A percentile compares a stretch with the other conserved stretches of the same genome.
These are phyloP conservation scores for Solanum acaule DNA, from an alignment of 257 asterid genomes.

Conservation along the genomic window DNA sequence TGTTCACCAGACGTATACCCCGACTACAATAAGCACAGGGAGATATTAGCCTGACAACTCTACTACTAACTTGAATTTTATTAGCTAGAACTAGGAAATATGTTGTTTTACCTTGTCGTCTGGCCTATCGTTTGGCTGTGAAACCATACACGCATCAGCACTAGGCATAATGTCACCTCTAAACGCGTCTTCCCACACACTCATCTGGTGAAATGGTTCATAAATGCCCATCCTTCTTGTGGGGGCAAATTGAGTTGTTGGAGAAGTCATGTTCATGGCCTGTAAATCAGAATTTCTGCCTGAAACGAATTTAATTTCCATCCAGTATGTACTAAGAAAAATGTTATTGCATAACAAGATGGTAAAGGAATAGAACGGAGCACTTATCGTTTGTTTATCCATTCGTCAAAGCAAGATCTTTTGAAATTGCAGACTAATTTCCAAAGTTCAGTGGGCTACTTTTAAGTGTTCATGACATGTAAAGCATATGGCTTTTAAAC, in stretches of 20 bases:
- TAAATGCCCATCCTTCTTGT: slow-evolving; percentile 55
- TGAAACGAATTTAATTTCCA: neutral
- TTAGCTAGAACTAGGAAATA: neutral
- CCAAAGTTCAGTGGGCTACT: neutral
- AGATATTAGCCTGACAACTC: neutral
- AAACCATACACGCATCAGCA: slow-evolving; percentile 25
- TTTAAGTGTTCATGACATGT: neutral
- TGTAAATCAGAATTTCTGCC: neutral
- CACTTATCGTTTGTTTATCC: neutral
- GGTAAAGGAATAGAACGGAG: neutral
- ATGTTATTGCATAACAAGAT: neutral
- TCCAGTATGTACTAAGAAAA: neutral
- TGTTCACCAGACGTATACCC: slow-evolving; percentile 64
- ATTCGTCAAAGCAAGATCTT: neutral
- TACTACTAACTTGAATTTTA: neutral
- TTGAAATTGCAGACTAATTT: neutral
- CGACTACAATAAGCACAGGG: slow-evolving; percentile 14
- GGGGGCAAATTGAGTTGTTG: slow-evolving; percentile 62
- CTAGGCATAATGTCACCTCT: slow-evolving; percentile 44
- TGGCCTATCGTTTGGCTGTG: slow-evolving; percentile 33
- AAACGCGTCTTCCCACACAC: slow-evolving; percentile 78
- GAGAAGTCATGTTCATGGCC: slow-evolving; percentile 50
- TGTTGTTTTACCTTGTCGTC: slow-evolving; percentile 47
- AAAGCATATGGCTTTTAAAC: neutral
- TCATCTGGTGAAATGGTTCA: slow-evolving; percentile 62